Percentiles rank a stretch among this genome's conserved stretches.
phyloP scores from a whole-genome alignment of 169 alveolate species.

The Plasmodium reichenowi region DNA sequence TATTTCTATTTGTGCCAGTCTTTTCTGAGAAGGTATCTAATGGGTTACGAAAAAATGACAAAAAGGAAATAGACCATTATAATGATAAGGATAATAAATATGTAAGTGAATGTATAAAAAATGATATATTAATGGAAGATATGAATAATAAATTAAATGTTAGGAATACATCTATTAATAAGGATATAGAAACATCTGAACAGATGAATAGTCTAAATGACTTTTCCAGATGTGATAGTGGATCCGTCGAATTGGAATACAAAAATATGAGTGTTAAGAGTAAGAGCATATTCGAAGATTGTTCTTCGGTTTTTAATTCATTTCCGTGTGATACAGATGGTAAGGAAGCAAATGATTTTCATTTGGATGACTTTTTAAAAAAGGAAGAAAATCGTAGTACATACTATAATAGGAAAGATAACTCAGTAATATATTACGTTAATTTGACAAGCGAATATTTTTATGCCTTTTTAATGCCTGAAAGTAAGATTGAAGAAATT shows the following conservation, averaged over 20 bases:
- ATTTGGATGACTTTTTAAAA: slow-evolving; percentile 51
- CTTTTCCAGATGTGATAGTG: background rate
- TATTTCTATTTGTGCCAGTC: slow-evolving; percentile 87
- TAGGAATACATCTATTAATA: background rate
- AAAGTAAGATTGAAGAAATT: slow-evolving; percentile 22
- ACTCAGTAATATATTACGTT: slow-evolving; percentile 71
- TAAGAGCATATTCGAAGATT: slow-evolving; percentile 49
- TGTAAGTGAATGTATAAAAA: too few species aligned
- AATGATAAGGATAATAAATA: background rate
- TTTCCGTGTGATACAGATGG: slow-evolving; percentile 23
- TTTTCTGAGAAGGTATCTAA: slow-evolving; percentile 78
- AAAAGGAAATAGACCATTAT: background rate
- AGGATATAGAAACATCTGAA: slow-evolving; percentile 3
- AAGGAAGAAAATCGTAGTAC: slow-evolving; percentile 41
- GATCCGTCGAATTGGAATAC: slow-evolving; percentile 7
- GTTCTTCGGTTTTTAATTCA: slow-evolving; percentile 59
- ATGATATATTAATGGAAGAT: too few species aligned
- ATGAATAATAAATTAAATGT: background rate
- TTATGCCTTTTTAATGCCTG: slow-evolving; percentile 74
- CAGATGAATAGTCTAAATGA: slow-evolving; percentile 11
- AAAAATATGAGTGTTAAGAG: background rate
- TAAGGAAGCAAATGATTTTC: slow-evolving; percentile 18
- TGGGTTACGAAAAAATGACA: slow-evolving; percentile 42
- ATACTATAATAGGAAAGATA: slow-evolving; percentile 16
- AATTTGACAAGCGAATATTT: slow-evolving; percentile 74